Evolutionary conservation across 2,329 filamentous ascomycete species (phyloP).

Genomic region (Ophiostoma australiae): DNA sequence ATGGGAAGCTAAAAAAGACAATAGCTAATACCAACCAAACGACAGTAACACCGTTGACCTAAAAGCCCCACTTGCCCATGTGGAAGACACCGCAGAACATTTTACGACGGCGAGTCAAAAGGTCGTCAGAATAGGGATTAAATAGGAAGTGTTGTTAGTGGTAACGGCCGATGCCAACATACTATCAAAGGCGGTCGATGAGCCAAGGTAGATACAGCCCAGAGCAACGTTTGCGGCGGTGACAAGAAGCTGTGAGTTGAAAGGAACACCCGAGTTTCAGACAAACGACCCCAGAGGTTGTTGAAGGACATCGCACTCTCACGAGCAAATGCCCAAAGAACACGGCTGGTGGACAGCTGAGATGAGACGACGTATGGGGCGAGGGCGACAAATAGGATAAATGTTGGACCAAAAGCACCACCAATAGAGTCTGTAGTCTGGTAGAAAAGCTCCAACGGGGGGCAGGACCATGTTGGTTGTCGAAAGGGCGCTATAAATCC

Average conservation of each 20-base stretch:
- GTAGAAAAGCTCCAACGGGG: conserved; percentile 9
- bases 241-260: conserved; percentile 12
- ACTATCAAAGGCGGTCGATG: conserved; percentile 6
- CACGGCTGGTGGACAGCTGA: conserved; percentile 8
- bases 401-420: neutral
- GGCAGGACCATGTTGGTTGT: conserved; percentile 11
- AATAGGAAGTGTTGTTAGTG: conserved; percentile 6
- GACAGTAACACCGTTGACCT: neutral
- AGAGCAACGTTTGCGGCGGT: neutral
- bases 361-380: neutral
- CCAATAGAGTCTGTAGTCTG: neutral
- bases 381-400: conserved; percentile 3
- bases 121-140: conserved; percentile 2
- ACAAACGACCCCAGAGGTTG: conserved; percentile 11
- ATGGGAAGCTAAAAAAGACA: conserved; percentile 12
- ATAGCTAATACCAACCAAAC: neutral
- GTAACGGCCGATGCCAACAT: conserved; percentile 10
- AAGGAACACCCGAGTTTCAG: neutral
- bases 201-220: conserved; percentile 8
- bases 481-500: conserved; percentile 4
- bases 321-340: conserved; percentile 14
- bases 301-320: conserved; percentile 9
- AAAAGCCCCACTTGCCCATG: conserved; percentile 7
- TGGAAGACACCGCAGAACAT: conserved; percentile 13
- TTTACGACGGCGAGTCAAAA: conserved; percentile 10